A percentile compares a stretch with the other conserved stretches of the same genome.
phyloP scores from a whole-genome alignment of 768 basidiomycete genomes.

The Mycena latifolia region DNA sequence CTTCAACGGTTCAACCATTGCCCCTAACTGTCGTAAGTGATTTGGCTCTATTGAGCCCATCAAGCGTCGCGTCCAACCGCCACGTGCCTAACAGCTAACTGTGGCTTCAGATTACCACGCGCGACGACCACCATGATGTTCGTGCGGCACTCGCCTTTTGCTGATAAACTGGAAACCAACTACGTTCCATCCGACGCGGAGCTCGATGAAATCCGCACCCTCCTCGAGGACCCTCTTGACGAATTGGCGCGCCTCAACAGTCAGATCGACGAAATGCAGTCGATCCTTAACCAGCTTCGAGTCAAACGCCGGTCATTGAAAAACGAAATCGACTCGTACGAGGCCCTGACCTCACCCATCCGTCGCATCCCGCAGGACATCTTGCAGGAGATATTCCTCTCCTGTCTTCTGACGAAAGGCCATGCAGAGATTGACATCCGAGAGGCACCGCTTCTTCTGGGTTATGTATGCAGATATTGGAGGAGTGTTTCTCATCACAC shows the following conservation, averaged over 20 bases:
- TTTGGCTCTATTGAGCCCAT: too few relatives aligned
- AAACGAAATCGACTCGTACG: not conserved
- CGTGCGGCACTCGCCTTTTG: constrained; percentile 3
- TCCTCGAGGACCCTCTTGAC: not conserved
- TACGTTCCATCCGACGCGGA: constrained; percentile 14
- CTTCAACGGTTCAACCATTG: too few relatives aligned
- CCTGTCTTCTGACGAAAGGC: constrained; percentile 8
- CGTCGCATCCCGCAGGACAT: constrained; percentile 19
- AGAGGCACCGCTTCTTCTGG: constrained; percentile 10
- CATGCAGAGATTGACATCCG: not conserved
- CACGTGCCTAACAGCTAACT: too few relatives aligned
- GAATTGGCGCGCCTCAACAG: not conserved
- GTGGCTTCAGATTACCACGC: too few relatives aligned
- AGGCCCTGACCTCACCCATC: constrained; percentile 13
- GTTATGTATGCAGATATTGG: constrained; percentile 12
- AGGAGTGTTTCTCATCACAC: not conserved
- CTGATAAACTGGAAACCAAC: constrained; percentile 2
- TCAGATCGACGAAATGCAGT: not conserved
- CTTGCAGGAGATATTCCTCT: constrained; percentile 22
- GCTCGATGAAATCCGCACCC: not conserved
- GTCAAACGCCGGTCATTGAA: not conserved
- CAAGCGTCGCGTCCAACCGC: too few relatives aligned
- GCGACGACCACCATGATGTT: too few relatives aligned
- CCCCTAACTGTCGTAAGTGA: too few relatives aligned
- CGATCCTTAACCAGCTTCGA: not conserved